Percentiles rank a stretch among this genome's conserved stretches.
These are phyloP conservation scores for Exserohilum turcica DNA, from an alignment of 2,329 filamentous ascomycete species.

Conservation along the genomic window DNA sequence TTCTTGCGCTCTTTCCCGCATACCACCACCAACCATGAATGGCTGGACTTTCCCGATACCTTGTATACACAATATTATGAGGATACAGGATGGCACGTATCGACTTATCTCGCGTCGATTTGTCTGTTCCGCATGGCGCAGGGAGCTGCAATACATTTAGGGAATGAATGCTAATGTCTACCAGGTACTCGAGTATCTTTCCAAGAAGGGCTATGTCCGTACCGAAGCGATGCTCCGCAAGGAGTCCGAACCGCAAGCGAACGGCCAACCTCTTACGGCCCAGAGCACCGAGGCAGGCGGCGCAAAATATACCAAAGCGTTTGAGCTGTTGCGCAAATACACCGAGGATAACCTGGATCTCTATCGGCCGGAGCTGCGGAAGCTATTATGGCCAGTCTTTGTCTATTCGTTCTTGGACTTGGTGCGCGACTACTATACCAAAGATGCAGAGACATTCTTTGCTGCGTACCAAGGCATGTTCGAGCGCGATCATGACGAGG, in stretches of 20 bases:
- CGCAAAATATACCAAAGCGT: slow-evolving; percentile 78
- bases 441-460: slow-evolving; percentile 76
- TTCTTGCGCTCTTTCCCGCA: background rate
- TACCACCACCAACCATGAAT: background rate
- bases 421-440: slow-evolving; percentile 70
- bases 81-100: too few species aligned
- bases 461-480: slow-evolving; percentile 71
- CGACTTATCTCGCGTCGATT: background rate
- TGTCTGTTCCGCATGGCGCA: background rate
- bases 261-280: slow-evolving; percentile 74
- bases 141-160: background rate
- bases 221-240: slow-evolving; percentile 92
- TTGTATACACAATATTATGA: background rate
- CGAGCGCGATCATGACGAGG: slow-evolving; percentile 77
- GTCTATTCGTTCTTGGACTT: slow-evolving; percentile 90
- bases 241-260: slow-evolving; percentile 84
- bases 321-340: slow-evolving; percentile 75
- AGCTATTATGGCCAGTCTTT: slow-evolving; percentile 90
- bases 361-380: slow-evolving; percentile 87
- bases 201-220: slow-evolving; percentile 91
- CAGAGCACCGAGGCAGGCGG: slow-evolving; percentile 71
- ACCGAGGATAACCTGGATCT: slow-evolving; percentile 90
- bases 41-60: background rate
- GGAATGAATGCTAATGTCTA: slow-evolving; percentile 7
- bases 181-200: slow-evolving; percentile 88